phyloP scores from a whole-genome alignment of 2,329 filamentous ascomycete genomes.

The Colletotrichum gloeosporioides region DNA sequence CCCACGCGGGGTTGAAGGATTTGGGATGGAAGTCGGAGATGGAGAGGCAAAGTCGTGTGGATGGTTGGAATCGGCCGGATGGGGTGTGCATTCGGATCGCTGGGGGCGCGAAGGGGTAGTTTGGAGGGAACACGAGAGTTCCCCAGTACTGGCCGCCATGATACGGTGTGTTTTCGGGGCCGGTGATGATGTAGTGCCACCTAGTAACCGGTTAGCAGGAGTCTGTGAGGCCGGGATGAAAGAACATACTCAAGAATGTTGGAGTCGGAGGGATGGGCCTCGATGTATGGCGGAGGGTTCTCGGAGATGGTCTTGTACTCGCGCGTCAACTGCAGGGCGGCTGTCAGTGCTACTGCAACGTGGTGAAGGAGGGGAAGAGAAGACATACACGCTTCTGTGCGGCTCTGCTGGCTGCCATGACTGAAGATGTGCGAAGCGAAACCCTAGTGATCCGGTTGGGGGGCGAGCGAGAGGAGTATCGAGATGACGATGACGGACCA shows the following conservation, averaged over 20 bases:
- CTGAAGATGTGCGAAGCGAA: conserved; percentile 3
- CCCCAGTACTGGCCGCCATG: conserved; percentile 98
- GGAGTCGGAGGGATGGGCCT: conserved; percentile 85
- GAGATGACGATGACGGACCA: neutral
- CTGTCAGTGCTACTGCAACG: conserved; percentile 25
- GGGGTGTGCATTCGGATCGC: conserved; percentile 99
- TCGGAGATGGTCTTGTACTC: conserved; percentile 68
- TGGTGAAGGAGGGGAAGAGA: neutral
- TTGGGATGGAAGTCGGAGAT: conserved; percentile 98
- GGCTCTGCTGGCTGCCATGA: conserved; percentile 71
- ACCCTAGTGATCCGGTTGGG: neutral
- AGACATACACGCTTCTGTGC: conserved; percentile 71
- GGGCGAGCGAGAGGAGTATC: neutral
- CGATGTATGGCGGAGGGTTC: conserved; percentile 88
- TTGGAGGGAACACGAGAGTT: conserved; percentile 90
- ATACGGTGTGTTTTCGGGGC: conserved; percentile 92
- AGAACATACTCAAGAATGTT: conserved; percentile 83
- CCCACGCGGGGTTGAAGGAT: conserved; percentile 98
- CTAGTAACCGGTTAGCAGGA: conserved; percentile 42
- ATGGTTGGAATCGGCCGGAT: conserved; percentile 92
- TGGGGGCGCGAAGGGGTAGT: conserved; percentile 96
- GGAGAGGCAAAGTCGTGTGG: conserved; percentile 88
- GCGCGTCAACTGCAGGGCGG: conserved; percentile 57
- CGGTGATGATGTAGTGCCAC: conserved; percentile 96
- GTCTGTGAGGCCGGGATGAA: neutral